Percentiles rank a stretch among this genome's conserved stretches.
phyloP scores from a whole-genome alignment of 2,329 filamentous ascomycete genomes.

The Fusarium odoratissimum region DNA sequence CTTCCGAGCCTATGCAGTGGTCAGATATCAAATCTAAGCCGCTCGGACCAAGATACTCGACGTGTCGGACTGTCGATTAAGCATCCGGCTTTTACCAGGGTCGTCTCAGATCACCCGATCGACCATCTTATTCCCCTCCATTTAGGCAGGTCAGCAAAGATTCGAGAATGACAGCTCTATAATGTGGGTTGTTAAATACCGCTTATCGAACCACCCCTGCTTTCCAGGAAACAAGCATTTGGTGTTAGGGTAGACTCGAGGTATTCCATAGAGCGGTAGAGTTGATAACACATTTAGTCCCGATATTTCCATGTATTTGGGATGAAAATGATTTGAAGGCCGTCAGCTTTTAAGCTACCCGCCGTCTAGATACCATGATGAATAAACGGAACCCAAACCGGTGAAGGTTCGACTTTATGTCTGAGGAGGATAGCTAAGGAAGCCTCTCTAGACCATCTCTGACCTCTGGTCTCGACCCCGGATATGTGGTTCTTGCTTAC shows the following conservation, averaged over 20 bases:
- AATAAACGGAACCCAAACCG: not conserved
- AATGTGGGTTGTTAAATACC: conserved; percentile 11
- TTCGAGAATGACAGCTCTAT: not conserved
- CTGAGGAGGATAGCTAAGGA: not conserved
- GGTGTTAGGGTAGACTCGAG: conserved; percentile 55
- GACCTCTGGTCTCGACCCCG: rapidly evolving
- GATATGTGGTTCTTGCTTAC: rapidly evolving
- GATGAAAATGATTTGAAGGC: rapidly evolving
- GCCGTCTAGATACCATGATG: not conserved
- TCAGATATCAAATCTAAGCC: conserved; percentile 68
- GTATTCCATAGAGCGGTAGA: conserved; percentile 22
- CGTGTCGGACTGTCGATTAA: conserved; percentile 62
- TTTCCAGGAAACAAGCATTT: conserved; percentile 49
- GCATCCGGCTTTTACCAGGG: conserved; percentile 68
- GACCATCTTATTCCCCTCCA: conserved; percentile 66
- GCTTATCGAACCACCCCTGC: conserved; percentile 53
- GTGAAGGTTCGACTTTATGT: not conserved
- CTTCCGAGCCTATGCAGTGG: conserved; percentile 63
- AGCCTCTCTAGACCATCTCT: not conserved
- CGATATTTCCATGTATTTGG: rapidly evolving
- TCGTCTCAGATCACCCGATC: conserved; percentile 67
- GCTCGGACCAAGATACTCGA: conserved; percentile 59
- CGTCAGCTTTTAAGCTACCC: rapidly evolving
- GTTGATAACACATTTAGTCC: rapidly evolving
- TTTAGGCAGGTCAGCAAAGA: conserved; percentile 5